A percentile compares a stretch with the other conserved stretches of the same genome.
These are phyloP conservation scores for Sclerotinia glacialis DNA, from an alignment of 2,329 filamentous ascomycete species.

Conservation along the genomic window DNA sequence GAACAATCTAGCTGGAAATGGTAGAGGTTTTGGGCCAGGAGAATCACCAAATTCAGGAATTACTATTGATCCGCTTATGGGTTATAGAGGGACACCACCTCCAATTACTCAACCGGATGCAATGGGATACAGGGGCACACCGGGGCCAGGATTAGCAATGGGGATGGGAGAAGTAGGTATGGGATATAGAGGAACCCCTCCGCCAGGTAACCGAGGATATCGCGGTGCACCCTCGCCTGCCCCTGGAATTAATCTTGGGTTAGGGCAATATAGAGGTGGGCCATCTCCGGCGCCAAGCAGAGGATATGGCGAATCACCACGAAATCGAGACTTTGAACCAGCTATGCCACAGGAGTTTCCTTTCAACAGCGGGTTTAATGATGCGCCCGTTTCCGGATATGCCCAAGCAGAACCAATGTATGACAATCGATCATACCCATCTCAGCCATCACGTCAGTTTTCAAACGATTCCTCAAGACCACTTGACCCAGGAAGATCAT, in stretches of 20 bases:
- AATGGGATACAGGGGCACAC: conserved; percentile 23
- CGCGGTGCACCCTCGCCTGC: conserved; percentile 24
- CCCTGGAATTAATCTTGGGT: conserved; percentile 6
- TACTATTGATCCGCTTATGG: conserved; percentile 17
- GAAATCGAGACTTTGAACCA: background rate
- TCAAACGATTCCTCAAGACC: conserved; percentile 31
- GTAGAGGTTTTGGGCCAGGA: conserved; percentile 16
- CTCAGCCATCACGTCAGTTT: conserved; percentile 30
- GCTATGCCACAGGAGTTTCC: conserved; percentile 29
- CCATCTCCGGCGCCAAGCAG: conserved; percentile 11
- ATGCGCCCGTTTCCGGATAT: conserved; percentile 21
- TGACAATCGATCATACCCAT: conserved; percentile 28
- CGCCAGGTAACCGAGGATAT: background rate
- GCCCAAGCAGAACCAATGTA: conserved; percentile 22
- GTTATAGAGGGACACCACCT: conserved; percentile 21
- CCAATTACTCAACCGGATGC: conserved; percentile 3
- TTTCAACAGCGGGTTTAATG: conserved; percentile 24
- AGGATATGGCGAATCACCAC: conserved; percentile 16
- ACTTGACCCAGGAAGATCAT: conserved; percentile 30
- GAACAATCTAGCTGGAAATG: conserved; percentile 25
- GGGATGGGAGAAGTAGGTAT: conserved; percentile 19
- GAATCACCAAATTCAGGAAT: conserved; percentile 18
- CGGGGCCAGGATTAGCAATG: conserved; percentile 17
- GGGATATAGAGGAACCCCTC: conserved; percentile 26
- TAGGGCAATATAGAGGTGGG: background rate